Evolutionary conservation across 768 basidiomycete genomes (phyloP), one percentile per base, ranked within the genome.

Genomic region (Rhodotorula diobovata): DNA sequence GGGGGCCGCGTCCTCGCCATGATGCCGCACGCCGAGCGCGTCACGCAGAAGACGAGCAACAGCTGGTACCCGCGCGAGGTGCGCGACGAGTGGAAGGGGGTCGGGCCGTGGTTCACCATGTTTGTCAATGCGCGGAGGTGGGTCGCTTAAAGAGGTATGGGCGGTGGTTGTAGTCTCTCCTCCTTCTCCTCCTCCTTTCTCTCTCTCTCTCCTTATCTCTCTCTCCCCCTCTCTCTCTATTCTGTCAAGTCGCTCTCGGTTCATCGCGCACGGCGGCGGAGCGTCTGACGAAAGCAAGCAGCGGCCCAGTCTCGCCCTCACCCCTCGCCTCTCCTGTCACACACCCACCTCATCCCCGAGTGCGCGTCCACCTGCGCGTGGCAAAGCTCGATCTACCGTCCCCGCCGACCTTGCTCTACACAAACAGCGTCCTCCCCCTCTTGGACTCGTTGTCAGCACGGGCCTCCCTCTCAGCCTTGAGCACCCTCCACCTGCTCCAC

Each of bases 21-120:
- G 77, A 99, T 99, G 96, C 96, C 96, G 25, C 96, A 98, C 81
- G 94, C 95, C 0, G 96, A 98, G 80, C 87, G 95, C n/a, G 85
- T 86, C 30, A 84, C 87, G 41, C 28, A 16, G 30, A n/a, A 16
- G 20, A 77, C 90, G 67, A 89, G 88, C 77, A 96, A 94, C 78
- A 94, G 92, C 77, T 99, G 94, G 94, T 91, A 89, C 81, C 89
- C 93, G 3, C 75, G 83, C 12, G 81, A 83, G 39, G 80, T 89
- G 72, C 80, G 80, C 46, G 82, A 85, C 37, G 77, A 81, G 32
- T 93, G 91, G 91, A 82, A 85, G 45, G 88, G 89, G 20, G 82
- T 84, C 39, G 93, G 94, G 8, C 96, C 96, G 4, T 99, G 96
- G 96, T 93, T 96, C 82, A 87, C 85, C 79, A 79, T 97, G 76